Base-by-base conservation (phyloP, 2,329 filamentous ascomycete genomes). In the Leptographium lundbergii region DNA sequence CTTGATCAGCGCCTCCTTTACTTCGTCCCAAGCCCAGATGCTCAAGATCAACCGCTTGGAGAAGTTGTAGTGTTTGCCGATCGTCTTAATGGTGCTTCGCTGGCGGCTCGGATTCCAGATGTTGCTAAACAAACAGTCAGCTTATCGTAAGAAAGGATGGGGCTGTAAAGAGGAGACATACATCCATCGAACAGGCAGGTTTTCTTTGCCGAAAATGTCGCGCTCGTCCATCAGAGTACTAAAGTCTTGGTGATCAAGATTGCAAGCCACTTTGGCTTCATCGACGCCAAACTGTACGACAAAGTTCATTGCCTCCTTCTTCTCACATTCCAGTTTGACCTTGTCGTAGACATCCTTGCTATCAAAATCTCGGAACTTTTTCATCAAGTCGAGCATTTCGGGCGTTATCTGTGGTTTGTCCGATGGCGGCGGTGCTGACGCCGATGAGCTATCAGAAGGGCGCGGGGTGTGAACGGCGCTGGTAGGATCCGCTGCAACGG, bases 91-190 rank as follows among this genome's bases (percentile, higher is more conserved):
- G 11, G 79, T 67, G 3, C 79, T 74, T 42, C 72, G 74, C 65
- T 89, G 85, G 22, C 71, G 69, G 65, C 82, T 80, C 0, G 86
- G 86, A 54, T 81, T 77, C 84, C 86, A 91, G 29, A 91, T 78
- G 62, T 90, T 88, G 64, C 81, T 85, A 24, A 1, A 62, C 42
- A 34, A 64, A 48, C 55, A 57, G 34, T 55, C 24, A 58, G 48
- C 58, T 5, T 24, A 17, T 53, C n/a, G 29, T 13, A 5, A 10
- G 36, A 5, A 17, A 25, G 2, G 4, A 39, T 17, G 9, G 32
- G 9, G 32, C 32, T 2, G 32, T 1, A 32, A 11, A 39, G 34
- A 19, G 6, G 14, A 17, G 10, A 29, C 61, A 69, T 72, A 84
- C 81, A 90, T 88, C 87, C 87, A 91, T 69, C 86, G 77, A 4